Base-by-base conservation (phyloP, 352 stramenopile genomes). In the Phytophthora pini region DNA sequence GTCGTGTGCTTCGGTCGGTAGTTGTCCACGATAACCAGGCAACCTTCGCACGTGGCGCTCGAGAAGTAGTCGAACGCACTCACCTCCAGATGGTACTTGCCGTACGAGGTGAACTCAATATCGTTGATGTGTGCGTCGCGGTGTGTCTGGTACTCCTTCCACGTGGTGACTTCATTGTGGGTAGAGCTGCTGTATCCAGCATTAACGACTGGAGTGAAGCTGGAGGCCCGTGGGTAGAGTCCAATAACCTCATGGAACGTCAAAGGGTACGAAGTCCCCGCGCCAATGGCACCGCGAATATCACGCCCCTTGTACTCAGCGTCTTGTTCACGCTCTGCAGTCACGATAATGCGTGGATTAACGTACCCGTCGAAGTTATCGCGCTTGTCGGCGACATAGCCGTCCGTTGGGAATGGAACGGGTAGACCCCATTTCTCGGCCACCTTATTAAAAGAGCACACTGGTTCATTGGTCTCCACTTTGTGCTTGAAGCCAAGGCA, bases 21-120 rank as follows among this genome's bases (percentile, higher is more conserved):
- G 1, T 83, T 58, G 49, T 92, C 84, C 3, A 87, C 66, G 17
- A 92, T 76, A 0, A 76, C 65, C 5, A 92, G 53, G 41, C 84
- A 92, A 4, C 79, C 84, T 4, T 61, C 43, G 52, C 81, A 92
- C 44, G 58, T 73, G 2, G 80, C 66, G 2, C 70, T 52, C 0
- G 38, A 65, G 13, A 58, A 74, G 56, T 88, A 89, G 58, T 92
- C 81, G 46, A 74, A 71, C 5, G 81, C 81, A 9, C 68, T 61
- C n/a, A 90, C 36, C n/a, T 66, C 47, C 29, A 92, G 68, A 1
- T 68, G 32, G 63, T 89, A 92, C 56, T 87, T 85, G 38, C 83
- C 81, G 29, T 81, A 88, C 1, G 64, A 58, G 0, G 56, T 55
- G 49, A 88, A 82, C 34, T 49, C 50, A 9, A 92, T 54, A 9